phyloP scores from a whole-genome alignment of 2,329 filamentous ascomycete species.

The Periconia macrospinosa region DNA sequence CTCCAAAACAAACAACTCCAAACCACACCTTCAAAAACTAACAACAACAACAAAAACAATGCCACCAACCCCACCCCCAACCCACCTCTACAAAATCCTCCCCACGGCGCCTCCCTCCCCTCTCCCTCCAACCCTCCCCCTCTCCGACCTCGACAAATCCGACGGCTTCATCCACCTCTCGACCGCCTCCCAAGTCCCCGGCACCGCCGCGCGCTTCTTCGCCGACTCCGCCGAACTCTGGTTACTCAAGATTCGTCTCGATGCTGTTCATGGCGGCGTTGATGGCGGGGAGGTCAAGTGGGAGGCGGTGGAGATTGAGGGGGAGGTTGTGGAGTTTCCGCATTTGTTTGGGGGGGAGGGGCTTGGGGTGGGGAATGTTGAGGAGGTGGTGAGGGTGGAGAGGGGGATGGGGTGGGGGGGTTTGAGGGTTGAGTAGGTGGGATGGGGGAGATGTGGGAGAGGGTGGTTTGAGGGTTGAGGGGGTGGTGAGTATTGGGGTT shows the following conservation, averaged over 20 bases:
- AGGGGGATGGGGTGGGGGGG: conserved; percentile 54
- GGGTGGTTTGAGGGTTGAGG: not conserved
- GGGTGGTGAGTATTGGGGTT: no score
- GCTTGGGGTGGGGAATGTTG: conserved; percentile 59
- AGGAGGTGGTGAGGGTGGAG: conserved; percentile 51
- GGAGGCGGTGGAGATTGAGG: conserved; percentile 52
- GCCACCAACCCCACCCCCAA: conserved; percentile 35
- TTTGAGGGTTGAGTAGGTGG: conserved; percentile 25
- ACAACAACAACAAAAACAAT: conserved; percentile 20
- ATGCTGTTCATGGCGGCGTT: conserved; percentile 35
- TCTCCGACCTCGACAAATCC: conserved; percentile 61
- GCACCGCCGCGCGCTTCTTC: conserved; percentile 40
- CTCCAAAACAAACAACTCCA: not conserved
- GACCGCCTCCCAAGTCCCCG: conserved; percentile 53
- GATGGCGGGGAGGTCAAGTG: conserved; percentile 51
- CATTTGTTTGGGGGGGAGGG: conserved; percentile 59
- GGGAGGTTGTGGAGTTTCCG: conserved; percentile 53
- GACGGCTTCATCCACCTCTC: conserved; percentile 67
- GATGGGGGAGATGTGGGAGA: not conserved
- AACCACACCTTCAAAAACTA: not conserved
- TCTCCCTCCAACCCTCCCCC: conserved; percentile 57
- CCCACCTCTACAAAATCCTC: conserved; percentile 62
- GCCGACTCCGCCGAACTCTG: conserved; percentile 45
- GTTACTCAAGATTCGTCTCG: conserved; percentile 58
- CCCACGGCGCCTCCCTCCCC: conserved; percentile 56